Evolutionary conservation across 768 basidiomycete genomes (phyloP).

Genomic region (Phylloporus rhodoxanthus): DNA sequence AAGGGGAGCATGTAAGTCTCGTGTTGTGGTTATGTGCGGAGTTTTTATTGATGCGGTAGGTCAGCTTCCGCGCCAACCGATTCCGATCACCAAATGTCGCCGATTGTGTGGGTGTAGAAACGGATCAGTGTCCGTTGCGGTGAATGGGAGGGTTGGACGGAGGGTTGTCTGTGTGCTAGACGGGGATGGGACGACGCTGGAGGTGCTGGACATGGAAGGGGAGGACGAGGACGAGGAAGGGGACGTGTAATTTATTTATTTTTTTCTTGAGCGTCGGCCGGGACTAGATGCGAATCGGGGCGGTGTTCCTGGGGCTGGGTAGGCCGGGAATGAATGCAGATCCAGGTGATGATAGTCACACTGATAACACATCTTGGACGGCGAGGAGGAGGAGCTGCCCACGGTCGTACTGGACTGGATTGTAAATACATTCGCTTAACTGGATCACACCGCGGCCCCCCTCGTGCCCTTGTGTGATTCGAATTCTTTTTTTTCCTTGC

Average conservation of each 20-base stretch:
- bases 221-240: slow-evolving; percentile 40
- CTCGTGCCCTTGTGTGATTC: slow-evolving; percentile 58
- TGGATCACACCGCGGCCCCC: slow-evolving; percentile 40
- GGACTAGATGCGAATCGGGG: slow-evolving; percentile 16
- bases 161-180: slow-evolving; percentile 74
- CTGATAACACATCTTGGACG: neutral
- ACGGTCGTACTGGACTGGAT: slow-evolving; percentile 29
- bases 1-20: slow-evolving; percentile 57
- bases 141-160: slow-evolving; percentile 72
- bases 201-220: slow-evolving; percentile 74
- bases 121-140: slow-evolving; percentile 54
- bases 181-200: slow-evolving; percentile 53
- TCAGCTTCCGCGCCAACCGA: slow-evolving; percentile 46
- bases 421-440: slow-evolving; percentile 36
- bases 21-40: slow-evolving; percentile 29
- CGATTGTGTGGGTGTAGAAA: slow-evolving; percentile 46
- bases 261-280: neutral
- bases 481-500: slow-evolving; percentile 60
- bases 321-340: slow-evolving; percentile 32
- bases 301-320: slow-evolving; percentile 21
- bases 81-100: slow-evolving; percentile 54
- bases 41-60: slow-evolving; percentile 27
- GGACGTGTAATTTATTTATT: neutral
- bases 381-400: slow-evolving; percentile 4
- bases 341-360: slow-evolving; percentile 12